Evolutionary conservation across 2,329 filamentous ascomycete genomes (phyloP), one percentile per base, ranked within the genome.

Genomic region (Fusarium xylarioides): DNA sequence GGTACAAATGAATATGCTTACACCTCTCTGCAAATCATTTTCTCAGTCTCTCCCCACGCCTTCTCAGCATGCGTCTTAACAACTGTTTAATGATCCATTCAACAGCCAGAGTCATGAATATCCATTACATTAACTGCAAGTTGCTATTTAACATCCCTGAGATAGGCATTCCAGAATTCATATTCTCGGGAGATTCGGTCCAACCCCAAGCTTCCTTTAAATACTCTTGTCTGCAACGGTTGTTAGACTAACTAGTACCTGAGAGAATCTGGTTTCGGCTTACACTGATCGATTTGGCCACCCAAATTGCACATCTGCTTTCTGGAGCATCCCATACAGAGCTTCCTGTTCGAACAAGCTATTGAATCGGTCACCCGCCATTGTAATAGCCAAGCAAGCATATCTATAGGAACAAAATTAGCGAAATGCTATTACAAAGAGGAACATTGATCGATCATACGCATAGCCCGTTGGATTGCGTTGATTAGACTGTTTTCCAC

Each of bases 321-420:
- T 80, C 16, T 76, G 66, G 37, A 85, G 71, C 11, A 85, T 75
- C 7, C 77, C 73, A 11, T 83, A 75, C 12, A 85, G 66, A 14
- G 81, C 81, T 50, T 83, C 78, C 49, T 84, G 83, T 59, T 84
- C 83, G 18, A 69, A 71, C 11, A 74, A 70, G 11, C 80, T 77
- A 5, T 75, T 78, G 56, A 85, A 85, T 28, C 82, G 79, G 61
- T 84, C 83, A 11, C 83, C 83, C 6, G 76, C 79, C 78, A 79
- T 78, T 2, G 77, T 74, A 4, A 80, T 78, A 10, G 79, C 76
- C 2, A 80, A 68, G 26, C 73, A 79, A 6, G 74, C 78, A 19
- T 79, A 78, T 54, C 78, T 79, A 15, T 5, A 21, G 54, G 47
- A 14, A 11, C 0, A 15, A 32, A 4, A 16, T 76, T 30, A 76